A percentile compares a stretch with the other conserved stretches of the same genome.
phyloP scores from a whole-genome alignment of 1,284 basidiomycete genomes.

The Irpex lacteus region DNA sequence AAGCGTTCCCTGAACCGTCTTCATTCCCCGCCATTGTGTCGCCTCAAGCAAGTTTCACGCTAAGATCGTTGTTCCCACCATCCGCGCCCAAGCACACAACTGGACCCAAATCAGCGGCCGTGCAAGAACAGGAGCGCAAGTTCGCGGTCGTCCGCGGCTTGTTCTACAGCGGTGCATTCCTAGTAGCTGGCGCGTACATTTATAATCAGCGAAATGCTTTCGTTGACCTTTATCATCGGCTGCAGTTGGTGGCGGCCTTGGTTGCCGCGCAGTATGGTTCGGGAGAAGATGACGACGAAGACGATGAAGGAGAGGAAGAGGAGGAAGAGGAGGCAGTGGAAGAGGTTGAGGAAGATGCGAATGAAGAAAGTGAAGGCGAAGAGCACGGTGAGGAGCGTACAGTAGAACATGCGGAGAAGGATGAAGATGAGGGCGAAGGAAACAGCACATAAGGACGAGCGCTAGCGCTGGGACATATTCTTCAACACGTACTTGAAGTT shows the following conservation, averaged over 20 bases:
- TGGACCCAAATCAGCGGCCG: constrained; percentile 4
- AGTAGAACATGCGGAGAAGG: constrained; percentile 7
- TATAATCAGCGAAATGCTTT: not conserved
- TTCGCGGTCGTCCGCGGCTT: constrained; percentile 34
- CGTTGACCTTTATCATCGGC: constrained; percentile 12
- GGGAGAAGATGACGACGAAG: constrained; percentile 25
- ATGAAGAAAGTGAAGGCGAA: constrained; percentile 2
- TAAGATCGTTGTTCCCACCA: constrained; percentile 23
- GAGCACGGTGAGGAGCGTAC: too few species aligned
- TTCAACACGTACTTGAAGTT: too few species aligned
- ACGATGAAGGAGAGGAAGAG: constrained; percentile 17
- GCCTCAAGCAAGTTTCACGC: constrained; percentile 18
- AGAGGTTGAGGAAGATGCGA: constrained; percentile 12
- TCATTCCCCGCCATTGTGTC: constrained; percentile 18
- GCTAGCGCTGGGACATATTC: too few species aligned
- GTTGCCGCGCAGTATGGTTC: constrained; percentile 9
- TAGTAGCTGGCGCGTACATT: constrained; percentile 24
- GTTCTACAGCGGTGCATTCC: constrained; percentile 31
- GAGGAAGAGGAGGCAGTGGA: constrained; percentile 16
- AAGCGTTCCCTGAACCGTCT: constrained; percentile 27
- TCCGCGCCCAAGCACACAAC: constrained; percentile 9
- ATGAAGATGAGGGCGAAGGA: not conserved
- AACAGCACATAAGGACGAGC: too few species aligned
- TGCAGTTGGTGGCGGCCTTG: constrained; percentile 7
- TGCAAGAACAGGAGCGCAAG: constrained; percentile 26